Conservation (phyloP, 768 basidiomycete genomes). For the Tulasnella sp. region DNA sequence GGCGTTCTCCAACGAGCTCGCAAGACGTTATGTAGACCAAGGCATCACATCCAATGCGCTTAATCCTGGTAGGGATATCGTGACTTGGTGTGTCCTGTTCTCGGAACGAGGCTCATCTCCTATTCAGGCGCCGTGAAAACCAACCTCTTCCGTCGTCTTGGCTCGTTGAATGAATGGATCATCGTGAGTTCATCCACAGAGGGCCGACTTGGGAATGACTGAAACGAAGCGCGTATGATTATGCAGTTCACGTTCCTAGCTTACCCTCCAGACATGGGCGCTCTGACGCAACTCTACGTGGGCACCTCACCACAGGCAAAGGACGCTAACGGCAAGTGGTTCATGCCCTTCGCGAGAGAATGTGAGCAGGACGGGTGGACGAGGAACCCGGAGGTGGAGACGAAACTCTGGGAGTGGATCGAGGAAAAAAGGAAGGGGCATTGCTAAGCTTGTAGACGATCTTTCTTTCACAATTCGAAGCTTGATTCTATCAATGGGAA, state of each 20-base stretch:
- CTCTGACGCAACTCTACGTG: background rate
- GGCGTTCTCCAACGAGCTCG: slow-evolving; percentile 13
- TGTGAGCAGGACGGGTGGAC: background rate
- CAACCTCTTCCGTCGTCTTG: background rate
- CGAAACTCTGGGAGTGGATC: slow-evolving; percentile 25
- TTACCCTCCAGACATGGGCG: background rate
- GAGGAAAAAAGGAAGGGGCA: slow-evolving; percentile 21
- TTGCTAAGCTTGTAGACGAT: background rate
- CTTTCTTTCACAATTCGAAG: too few species aligned
- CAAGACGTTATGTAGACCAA: slow-evolving; percentile 12
- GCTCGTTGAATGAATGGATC: background rate
- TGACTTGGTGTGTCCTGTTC: background rate
- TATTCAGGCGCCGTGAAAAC: background rate
- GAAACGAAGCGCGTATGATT: background rate
- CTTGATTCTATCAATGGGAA: too few species aligned
- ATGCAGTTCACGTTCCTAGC: background rate
- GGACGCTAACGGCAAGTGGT: slow-evolving; percentile 1
- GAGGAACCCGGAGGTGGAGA: slow-evolving; percentile 17
- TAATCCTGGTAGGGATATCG: slow-evolving; percentile 8
- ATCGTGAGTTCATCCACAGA: background rate
- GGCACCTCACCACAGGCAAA: background rate
- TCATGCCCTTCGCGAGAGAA: background rate
- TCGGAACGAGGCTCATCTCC: background rate
- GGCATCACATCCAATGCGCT: slow-evolving; percentile 9
- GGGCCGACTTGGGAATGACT: background rate